Evolutionary conservation across 2,329 filamentous ascomycete species (phyloP), one percentile per base, ranked within the genome.

Genomic region (Scytalidium lignicola): DNA sequence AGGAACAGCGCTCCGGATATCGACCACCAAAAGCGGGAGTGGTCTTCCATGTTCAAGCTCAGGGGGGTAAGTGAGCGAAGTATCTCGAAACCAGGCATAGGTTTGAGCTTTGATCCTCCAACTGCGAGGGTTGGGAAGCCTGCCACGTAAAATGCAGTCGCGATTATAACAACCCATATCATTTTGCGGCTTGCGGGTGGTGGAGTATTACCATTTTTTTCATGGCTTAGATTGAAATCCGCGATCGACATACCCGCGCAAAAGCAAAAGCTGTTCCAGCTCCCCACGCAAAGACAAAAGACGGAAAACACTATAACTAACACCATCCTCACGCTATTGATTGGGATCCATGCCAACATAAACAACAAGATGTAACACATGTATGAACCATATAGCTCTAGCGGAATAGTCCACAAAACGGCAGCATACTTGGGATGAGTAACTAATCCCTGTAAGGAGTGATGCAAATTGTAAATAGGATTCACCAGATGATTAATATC

Each of bases 381-480:
- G 9, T 74, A 67, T 8, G 73, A 75, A 56, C 73, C 67, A 21
- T 64, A 68, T 46, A 74, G 70, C 49, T 76, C 73, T 48, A 74
- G 67, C 1, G 74, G 70, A 17, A 76, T 73, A 1, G 73, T 75
- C 74, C 73, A 76, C 15, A 75, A 62, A 47, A 74, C 72, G 8
- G 69, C 59, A 50, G 74, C 70, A 51, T 73, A 75, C 41, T 55
- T 60, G 8, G 53, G 51, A 41, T 55, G 55, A 28, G 46, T 45
- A 12, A 50, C 32, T 20, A 51, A 43, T 41, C 58, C 58, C 19
- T 55, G 54, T 2, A 60, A 21, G 1, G 56, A 44, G 12, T 26
- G 32, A 7, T 43, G 26, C 18, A 51, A 49, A 41, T 54, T 60
- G 32, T 53, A 50, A 17, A 53, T 29, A 2, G 58, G 58, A 45